Evolutionary conservation across 148 eudicot species (phyloP).

Genomic region (Dianthus caryophyllus): DNA sequence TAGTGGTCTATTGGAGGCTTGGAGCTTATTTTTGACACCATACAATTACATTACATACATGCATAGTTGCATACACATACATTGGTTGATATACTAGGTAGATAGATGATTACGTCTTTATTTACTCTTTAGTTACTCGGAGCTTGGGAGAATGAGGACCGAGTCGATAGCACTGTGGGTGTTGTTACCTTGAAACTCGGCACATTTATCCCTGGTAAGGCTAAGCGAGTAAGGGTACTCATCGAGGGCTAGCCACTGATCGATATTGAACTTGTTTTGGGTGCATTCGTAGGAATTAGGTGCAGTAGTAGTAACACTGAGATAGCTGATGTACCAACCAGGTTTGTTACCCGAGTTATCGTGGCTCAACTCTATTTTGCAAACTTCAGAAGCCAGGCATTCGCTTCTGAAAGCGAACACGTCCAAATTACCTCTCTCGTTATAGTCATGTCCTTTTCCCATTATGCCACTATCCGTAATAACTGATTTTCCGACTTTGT

Average conservation of each 20-base stretch:
- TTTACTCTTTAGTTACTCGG: too few species aligned
- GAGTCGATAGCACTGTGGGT: too few species aligned
- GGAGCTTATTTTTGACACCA: too few species aligned
- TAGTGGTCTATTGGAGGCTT: too few species aligned
- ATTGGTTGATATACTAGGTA: too few species aligned
- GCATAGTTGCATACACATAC: too few species aligned
- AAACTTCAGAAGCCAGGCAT: neutral
- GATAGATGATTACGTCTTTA: too few species aligned
- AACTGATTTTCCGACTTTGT: neutral
- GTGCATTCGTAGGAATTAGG: neutral
- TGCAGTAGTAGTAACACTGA: neutral
- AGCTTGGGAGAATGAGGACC: too few species aligned
- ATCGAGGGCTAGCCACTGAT: neutral
- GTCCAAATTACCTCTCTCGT: too few species aligned
- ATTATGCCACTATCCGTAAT: neutral
- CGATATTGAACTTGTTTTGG: neutral
- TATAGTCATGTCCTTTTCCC: neutral
- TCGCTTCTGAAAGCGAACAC: neutral
- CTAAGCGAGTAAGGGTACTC: too few species aligned
- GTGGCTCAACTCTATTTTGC: neutral
- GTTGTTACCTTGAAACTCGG: too few species aligned
- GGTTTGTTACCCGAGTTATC: neutral
- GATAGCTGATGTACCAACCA: neutral
- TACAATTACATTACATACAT: too few species aligned
- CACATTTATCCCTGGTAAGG: neutral